Evolutionary conservation across 1,284 basidiomycete genomes (phyloP), one percentile per base, ranked within the genome.

Genomic region (Sanguinoderma infundibulare): DNA sequence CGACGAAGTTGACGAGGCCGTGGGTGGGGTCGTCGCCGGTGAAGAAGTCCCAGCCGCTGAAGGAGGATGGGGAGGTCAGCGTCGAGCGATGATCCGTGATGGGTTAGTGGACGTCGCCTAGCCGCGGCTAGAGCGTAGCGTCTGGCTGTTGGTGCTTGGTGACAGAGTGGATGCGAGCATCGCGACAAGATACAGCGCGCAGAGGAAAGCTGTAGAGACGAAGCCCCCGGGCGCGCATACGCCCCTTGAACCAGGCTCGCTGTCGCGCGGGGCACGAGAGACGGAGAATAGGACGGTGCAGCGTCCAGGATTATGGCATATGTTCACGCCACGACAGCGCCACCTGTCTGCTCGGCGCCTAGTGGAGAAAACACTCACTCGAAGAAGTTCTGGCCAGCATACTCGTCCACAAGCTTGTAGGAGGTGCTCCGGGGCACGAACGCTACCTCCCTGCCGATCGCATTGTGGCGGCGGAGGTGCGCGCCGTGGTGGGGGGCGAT

Each of bases 11-110:
- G 39, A 67, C 65, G 46, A 54, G 47, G 35, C 65, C 65, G 51
- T 70, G 74, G 0, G 91, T 92, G 2, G 91, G 91, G 71, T 93
- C 91, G 8, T 73, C 17, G 8, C 65, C 73, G n/a, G 78, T 78
- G 74, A 84, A 90, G 77, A 87, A 91, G 44, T 84, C 71, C 85
- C 86, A 92, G 49, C 81, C 69, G 55, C 88, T 90, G 63, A n/a
- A 51, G 6, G 20, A n/a, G 24, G 42, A 17, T n/a, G 32, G 28
- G n/a, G 28, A 26, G 26, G 50, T 53, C 34, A 57, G 42, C 53
- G 44, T 35, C 4, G 55, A 56, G 20, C 5, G 30, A 17, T 26
- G 46, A 15, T n/a, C n/a, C n/a, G n/a, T n/a, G n/a, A n/a, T n/a
- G n/a, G n/a, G n/a, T n/a, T n/a, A n/a, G n/a, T n/a, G n/a, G n/a